Conservation (phyloP, 2,329 filamentous ascomycete species). For the Fusarium sp. region DNA sequence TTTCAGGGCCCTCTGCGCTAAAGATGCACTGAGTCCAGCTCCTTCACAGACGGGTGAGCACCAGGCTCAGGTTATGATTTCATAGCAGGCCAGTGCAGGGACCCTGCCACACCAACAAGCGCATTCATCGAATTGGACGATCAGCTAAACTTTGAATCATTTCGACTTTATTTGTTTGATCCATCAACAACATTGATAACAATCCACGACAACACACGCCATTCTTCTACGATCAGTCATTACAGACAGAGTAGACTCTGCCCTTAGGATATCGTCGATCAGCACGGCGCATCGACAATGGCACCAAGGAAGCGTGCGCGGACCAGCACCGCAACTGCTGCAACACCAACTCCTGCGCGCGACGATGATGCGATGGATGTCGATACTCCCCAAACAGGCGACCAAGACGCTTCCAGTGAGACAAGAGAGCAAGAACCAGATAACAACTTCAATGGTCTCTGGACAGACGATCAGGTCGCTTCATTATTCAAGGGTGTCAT, state of each 20-base stretch:
- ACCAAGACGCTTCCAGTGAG: conserved; percentile 53
- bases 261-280: neutral
- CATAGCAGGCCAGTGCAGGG: conserved; percentile 10
- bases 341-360: conserved; percentile 65
- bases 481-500: conserved; percentile 94
- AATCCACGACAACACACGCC: neutral
- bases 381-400: conserved; percentile 67
- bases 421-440: conserved; percentile 41
- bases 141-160: conserved; percentile 12
- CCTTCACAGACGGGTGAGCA: neutral
- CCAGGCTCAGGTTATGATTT: conserved; percentile 25
- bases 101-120: neutral
- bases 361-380: conserved; percentile 73
- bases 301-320: conserved; percentile 78
- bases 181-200: conserved; percentile 3
- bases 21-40: conserved; percentile 11
- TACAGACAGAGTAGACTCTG: neutral
- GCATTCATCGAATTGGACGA: conserved; percentile 8
- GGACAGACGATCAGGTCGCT: conserved; percentile 96
- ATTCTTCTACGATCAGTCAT: neutral
- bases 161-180: conserved; percentile 18
- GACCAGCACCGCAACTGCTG: conserved; percentile 63
- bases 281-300: conserved; percentile 59
- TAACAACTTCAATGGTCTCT: conserved; percentile 70
- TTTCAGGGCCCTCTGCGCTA: conserved; percentile 29